These are phyloP conservation scores for Fusarium sp. DNA, from an alignment of 2,329 filamentous ascomycete genomes.

Conservation along the genomic window DNA sequence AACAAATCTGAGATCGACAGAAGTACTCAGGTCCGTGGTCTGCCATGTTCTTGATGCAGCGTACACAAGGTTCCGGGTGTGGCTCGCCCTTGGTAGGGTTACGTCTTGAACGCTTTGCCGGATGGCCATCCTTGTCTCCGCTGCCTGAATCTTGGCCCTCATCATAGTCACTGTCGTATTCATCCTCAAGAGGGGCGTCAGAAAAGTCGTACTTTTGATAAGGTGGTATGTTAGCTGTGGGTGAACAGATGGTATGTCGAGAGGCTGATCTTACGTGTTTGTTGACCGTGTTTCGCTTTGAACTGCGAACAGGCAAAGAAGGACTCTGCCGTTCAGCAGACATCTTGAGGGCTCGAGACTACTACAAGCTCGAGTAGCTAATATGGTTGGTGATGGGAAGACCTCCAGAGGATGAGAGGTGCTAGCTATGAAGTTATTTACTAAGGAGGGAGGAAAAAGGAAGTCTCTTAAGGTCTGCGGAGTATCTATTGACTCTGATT, in stretches of 20 bases:
- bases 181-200: neutral
- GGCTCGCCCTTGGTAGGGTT: neutral
- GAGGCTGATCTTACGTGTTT: neutral
- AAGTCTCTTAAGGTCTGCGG: no score
- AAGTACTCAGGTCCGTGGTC: neutral
- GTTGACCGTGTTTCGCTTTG: neutral
- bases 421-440: neutral
- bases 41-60: constrained; percentile 7
- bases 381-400: neutral
- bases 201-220: neutral
- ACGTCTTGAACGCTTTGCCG: neutral
- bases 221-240: neutral
- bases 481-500: neutral
- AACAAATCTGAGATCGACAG: constrained; percentile 2
- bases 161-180: neutral
- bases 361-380: neutral
- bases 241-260: neutral
- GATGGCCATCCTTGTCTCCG: neutral
- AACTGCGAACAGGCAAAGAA: neutral
- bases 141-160: neutral
- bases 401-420: neutral
- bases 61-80: neutral
- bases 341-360: neutral
- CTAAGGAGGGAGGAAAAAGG: neutral
- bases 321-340: neutral